These are phyloP conservation scores for Arthrobotrys iridis DNA, from an alignment of 2,329 filamentous ascomycete species.

Conservation along the genomic window DNA sequence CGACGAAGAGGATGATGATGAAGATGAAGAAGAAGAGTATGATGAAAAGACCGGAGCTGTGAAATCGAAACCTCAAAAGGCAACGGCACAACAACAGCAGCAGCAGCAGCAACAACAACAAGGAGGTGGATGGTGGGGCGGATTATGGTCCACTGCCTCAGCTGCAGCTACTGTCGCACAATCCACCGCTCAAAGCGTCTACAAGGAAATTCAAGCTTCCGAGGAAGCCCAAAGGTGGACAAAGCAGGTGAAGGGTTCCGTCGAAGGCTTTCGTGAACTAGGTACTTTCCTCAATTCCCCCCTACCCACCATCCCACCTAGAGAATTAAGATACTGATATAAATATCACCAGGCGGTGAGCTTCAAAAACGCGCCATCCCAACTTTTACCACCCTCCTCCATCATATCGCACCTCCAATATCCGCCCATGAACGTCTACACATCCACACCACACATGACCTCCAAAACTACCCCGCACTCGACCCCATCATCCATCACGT, in stretches of 20 bases:
- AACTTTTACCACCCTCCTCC: constrained; percentile 92
- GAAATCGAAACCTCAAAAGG: not conserved
- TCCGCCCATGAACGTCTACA: constrained; percentile 95
- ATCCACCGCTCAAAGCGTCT: constrained; percentile 82
- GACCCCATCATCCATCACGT: constrained; percentile 91
- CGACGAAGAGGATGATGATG: constrained; percentile 42
- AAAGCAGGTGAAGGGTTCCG: constrained; percentile 89
- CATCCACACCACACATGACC: constrained; percentile 96
- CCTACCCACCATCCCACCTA: not conserved
- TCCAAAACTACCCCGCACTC: constrained; percentile 91
- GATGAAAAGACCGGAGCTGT: constrained; percentile 53
- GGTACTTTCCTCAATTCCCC: constrained; percentile 66
- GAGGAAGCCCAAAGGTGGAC: constrained; percentile 97
- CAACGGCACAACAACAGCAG: constrained; percentile 4
- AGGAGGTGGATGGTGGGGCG: constrained; percentile 88
- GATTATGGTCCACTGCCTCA: constrained; percentile 80
- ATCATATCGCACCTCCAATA: constrained; percentile 95
- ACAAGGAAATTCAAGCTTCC: constrained; percentile 94
- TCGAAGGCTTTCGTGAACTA: constrained; percentile 77
- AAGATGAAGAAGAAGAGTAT: constrained; percentile 44
- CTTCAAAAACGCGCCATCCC: constrained; percentile 86
- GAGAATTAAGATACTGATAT: not conserved
- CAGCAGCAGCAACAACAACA: constrained; percentile 56
- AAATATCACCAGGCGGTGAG: constrained; percentile 77
- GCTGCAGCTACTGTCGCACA: constrained; percentile 63